phyloP scores from a whole-genome alignment of 2,329 filamentous ascomycete species.

The Fusarium hainanense region DNA sequence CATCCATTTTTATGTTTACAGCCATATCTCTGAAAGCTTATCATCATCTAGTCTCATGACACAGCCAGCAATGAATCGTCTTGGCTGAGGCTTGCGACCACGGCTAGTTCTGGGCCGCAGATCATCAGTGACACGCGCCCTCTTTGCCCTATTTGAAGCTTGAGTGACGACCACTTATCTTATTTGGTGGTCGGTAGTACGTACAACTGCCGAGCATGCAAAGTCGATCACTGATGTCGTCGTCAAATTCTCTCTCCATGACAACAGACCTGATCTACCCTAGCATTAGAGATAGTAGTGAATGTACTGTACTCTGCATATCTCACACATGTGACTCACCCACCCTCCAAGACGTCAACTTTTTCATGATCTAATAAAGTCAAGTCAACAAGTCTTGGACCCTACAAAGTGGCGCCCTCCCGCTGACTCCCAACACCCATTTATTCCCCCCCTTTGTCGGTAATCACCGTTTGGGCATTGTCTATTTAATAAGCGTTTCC shows the following conservation, averaged over 20 bases:
- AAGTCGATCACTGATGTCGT: slow-evolving; percentile 16
- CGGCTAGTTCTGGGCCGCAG: slow-evolving; percentile 1
- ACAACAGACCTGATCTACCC: background rate
- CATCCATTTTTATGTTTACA: background rate
- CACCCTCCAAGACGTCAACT: slow-evolving; percentile 1
- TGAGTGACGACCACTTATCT: background rate
- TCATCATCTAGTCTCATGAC: slow-evolving; percentile 19
- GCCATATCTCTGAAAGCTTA: slow-evolving; percentile 19
- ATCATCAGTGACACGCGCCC: slow-evolving; percentile 15
- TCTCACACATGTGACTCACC: slow-evolving; percentile 31
- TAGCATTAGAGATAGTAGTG: background rate
- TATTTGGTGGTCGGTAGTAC: background rate
- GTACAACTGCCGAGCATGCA: slow-evolving; percentile 28
- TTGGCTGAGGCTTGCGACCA: background rate
- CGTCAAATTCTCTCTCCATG: background rate
- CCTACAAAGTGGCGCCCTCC: slow-evolving; percentile 26
- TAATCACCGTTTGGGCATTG: slow-evolving; percentile 28
- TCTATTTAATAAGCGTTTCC: background rate
- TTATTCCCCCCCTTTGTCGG: slow-evolving; percentile 1
- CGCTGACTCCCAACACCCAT: slow-evolving; percentile 15
- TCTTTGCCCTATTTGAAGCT: background rate
- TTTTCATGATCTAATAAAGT: no score
- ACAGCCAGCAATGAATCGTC: background rate
- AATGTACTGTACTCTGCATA: no score
- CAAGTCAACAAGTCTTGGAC: slow-evolving; percentile 4